Evolutionary conservation across 345 rosid species (phyloP).

Genomic region (Lagerstroemia speciosa): DNA sequence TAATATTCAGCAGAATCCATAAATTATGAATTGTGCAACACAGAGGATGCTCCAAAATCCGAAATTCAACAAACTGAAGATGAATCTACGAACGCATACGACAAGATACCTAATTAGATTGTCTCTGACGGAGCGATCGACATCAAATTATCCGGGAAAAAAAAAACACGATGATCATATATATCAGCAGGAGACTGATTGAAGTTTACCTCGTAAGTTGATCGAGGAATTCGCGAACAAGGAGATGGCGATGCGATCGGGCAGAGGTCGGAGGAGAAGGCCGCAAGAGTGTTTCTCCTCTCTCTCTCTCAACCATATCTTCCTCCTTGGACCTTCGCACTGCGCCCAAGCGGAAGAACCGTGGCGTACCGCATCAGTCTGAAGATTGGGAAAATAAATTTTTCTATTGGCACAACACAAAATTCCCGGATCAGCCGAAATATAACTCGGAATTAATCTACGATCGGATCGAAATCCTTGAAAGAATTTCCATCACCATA

Average conservation of each 20-base stretch:
- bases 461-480: too few species aligned
- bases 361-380: too few species aligned
- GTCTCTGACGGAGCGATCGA: background rate
- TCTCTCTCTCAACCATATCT: background rate
- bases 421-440: too few species aligned
- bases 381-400: too few species aligned
- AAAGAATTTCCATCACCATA: too few species aligned
- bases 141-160: background rate
- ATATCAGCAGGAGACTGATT: background rate
- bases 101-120: background rate
- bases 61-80: background rate
- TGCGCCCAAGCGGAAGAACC: too few species aligned
- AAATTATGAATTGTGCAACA: background rate
- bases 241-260: background rate
- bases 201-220: background rate
- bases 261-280: conserved; percentile 1
- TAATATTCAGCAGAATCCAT: background rate
- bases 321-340: too few species aligned
- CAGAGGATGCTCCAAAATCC: background rate
- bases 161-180: too few species aligned
- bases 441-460: too few species aligned
- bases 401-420: too few species aligned
- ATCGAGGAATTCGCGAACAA: background rate
- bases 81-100: background rate
- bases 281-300: background rate